These are phyloP conservation scores for Carex scoparia DNA, from an alignment of 176 grass and related monocot genomes.

Conservation along the genomic window DNA sequence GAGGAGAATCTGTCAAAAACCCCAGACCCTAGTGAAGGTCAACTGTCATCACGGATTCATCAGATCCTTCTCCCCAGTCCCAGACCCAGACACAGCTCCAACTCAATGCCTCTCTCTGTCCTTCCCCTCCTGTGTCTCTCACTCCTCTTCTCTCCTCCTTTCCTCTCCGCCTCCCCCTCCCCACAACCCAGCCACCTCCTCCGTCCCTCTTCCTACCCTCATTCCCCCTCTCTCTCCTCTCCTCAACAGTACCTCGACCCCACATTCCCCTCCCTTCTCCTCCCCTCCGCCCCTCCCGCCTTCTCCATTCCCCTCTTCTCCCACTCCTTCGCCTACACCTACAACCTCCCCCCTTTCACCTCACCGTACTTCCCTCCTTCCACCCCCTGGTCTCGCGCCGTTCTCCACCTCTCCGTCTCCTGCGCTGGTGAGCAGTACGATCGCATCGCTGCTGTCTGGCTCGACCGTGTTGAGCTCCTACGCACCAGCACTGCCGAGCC, in stretches of 20 bases:
- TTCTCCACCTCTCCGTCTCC: slow-evolving; percentile 61
- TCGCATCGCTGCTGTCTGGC: slow-evolving; percentile 80
- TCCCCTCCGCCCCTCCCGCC: slow-evolving; percentile 13
- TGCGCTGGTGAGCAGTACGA: slow-evolving; percentile 82
- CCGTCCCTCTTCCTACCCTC: neutral
- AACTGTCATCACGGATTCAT: too few species aligned
- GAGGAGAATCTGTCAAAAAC: too few species aligned
- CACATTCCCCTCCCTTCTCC: slow-evolving; percentile 33
- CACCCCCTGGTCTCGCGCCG: slow-evolving; percentile 56
- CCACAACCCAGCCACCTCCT: slow-evolving; percentile 20
- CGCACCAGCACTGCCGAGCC: slow-evolving; percentile 86
- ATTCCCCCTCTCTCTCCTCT: neutral
- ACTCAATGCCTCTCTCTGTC: neutral
- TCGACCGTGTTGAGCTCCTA: slow-evolving; percentile 73
- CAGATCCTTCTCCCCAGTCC: too few species aligned
- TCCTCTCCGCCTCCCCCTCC: neutral
- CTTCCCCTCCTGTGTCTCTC: neutral
- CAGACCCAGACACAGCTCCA: too few species aligned
- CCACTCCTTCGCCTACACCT: slow-evolving; percentile 74
- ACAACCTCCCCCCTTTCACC: slow-evolving; percentile 46
- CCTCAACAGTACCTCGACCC: slow-evolving; percentile 62
- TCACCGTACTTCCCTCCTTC: slow-evolving; percentile 43
- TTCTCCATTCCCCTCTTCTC: slow-evolving; percentile 59
- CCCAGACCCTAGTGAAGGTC: too few species aligned
- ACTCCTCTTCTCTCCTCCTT: slow-evolving; percentile 12